Conservation (phyloP, 192 early-diverging fungal species). For the Pecoramyces ruminantium region DNA sequence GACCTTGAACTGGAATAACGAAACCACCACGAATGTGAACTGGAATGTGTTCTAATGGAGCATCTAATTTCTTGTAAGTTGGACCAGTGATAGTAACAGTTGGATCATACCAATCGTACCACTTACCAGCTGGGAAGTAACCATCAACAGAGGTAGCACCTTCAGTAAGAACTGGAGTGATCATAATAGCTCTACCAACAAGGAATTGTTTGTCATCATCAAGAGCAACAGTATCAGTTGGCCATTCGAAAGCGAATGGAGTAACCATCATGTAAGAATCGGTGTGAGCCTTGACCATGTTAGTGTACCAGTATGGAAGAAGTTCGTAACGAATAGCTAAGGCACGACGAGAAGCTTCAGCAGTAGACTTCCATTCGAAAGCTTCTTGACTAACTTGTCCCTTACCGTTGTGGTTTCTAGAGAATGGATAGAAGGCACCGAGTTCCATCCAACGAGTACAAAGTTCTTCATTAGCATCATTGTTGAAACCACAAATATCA, state of each 20-base stretch:
- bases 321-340: conserved; percentile 36
- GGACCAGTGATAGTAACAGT: conserved; percentile 3
- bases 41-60: conserved; percentile 32
- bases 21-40: conserved; percentile 42
- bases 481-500: conserved; percentile 54
- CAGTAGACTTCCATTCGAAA: conserved; percentile 33
- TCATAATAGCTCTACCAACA: conserved; percentile 31
- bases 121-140: conserved; percentile 37
- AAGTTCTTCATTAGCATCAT: conserved; percentile 37
- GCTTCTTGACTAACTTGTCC: conserved; percentile 28
- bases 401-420: conserved; percentile 43
- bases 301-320: conserved; percentile 42
- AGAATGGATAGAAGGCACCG: conserved; percentile 43
- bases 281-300: too few relatives aligned
- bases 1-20: conserved; percentile 29
- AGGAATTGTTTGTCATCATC: conserved; percentile 41
- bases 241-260: conserved; percentile 7
- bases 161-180: conserved; percentile 33
- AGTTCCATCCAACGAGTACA: conserved; percentile 47
- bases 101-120: conserved; percentile 41
- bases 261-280: conserved; percentile 3
- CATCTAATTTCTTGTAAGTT: conserved; percentile 13
- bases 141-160: conserved; percentile 28
- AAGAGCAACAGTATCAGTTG: conserved; percentile 7
- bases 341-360: conserved; percentile 27